Percentiles rank a stretch among this genome's conserved stretches.
Conservation (phyloP, 1,284 basidiomycete genomes). For the Apiotrichum mycotoxinovorans region DNA sequence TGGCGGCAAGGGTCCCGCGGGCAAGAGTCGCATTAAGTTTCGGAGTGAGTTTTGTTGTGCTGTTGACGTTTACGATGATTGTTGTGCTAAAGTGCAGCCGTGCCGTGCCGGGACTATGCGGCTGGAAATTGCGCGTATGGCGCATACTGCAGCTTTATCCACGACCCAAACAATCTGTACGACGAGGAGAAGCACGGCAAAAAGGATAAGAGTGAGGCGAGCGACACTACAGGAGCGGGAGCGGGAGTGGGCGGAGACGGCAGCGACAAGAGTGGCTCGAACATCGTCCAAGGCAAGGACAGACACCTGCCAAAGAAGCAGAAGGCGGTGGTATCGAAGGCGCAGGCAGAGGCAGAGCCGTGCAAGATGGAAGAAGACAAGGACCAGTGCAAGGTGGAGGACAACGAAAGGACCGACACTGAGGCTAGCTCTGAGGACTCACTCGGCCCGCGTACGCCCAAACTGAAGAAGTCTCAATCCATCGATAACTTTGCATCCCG, state of each 20-base stretch:
- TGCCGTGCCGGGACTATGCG: slow-evolving; percentile 44
- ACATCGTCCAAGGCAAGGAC: too few relatives aligned
- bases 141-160: slow-evolving; percentile 49
- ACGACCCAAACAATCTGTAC: slow-evolving; percentile 23
- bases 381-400: background rate
- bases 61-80: too few relatives aligned
- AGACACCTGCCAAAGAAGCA: too few relatives aligned
- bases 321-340: too few relatives aligned
- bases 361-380: too few relatives aligned
- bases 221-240: background rate
- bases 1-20: slow-evolving; percentile 46
- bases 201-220: background rate
- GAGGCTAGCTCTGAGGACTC: background rate
- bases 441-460: background rate
- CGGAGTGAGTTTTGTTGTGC: slow-evolving; percentile 47
- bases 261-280: background rate
- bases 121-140: slow-evolving; percentile 45
- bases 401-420: background rate
- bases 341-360: too few relatives aligned
- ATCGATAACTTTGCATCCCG: background rate
- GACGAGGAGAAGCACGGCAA: slow-evolving; percentile 9
- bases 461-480: background rate
- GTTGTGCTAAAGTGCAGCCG: slow-evolving; percentile 29
- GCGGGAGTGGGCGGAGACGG: background rate
- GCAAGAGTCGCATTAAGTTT: slow-evolving; percentile 43